Evolutionary conservation across 176 grass and related monocot genomes (phyloP).

Genomic region (bread wheat (Triticum aestivum)): IWGSC_CS_RefSeq_v2.1 NC_057810.1:676767035-676767534

Average conservation of each 20-base stretch:
- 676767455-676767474: background rate
- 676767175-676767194: constrained; percentile 58
- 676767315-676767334: constrained; percentile 93
- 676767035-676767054: constrained; percentile 91
- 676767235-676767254: background rate
- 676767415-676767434: background rate
- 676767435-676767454: background rate
- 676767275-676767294: background rate
- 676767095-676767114: constrained; percentile 15
- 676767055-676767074: constrained; percentile 6
- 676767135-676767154: constrained; percentile 96
- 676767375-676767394: constrained; percentile 95
- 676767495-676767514: constrained; percentile 97
- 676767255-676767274: background rate
- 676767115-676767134: constrained; percentile 50
- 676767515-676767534: constrained; percentile 91
- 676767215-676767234: constrained; percentile 65
- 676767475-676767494: constrained; percentile 25
- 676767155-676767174: constrained; percentile 54
- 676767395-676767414: constrained; percentile 48
- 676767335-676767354: constrained; percentile 96
- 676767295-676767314: constrained; percentile 93
- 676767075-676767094: constrained; percentile 1
- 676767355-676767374: constrained; percentile 98
- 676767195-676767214: constrained; percentile 99